Base-by-base conservation (phyloP, 225 moss, liverwort and hornwort genomes). In the Marchantia paleacea region DNA sequence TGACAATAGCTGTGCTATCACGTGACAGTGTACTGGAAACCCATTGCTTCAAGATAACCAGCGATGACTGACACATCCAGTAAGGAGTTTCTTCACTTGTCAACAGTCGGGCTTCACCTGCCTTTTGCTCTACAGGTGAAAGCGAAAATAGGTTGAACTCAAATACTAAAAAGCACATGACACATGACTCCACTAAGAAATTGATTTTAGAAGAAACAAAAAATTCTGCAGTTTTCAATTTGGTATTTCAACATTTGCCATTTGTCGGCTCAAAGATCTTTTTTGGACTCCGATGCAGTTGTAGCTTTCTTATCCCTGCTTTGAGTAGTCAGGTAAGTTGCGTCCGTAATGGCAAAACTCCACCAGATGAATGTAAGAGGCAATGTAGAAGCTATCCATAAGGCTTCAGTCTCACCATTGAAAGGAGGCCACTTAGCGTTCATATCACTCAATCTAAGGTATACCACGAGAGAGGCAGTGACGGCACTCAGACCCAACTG, bases 281-380 rank as follows among this genome's bases (percentile, higher is more conserved):
- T 86, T 66, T 86, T 86, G 47, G 73, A 63, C 7, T 80, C 82
- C 73, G 58, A 28, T 57, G 15, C 54, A n/a, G 39, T 28, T 0
- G 67, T 16, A 19, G 29, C 61, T 55, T 25, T 79, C 11, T 19
- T 55, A 22, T 25, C 39, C 7, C 24, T 79, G 16, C 30, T 82
- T 4, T n/a, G 52, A 26, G 72, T 51, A 6, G 82, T 70, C 53
- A 52, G 60, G 80, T 82, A 69, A 18, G 28, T 67, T 49, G 82
- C 80, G 75, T 87, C 87, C 52, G 14, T 64, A 52, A 30, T 68
- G 28, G 77, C 87, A 52, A 84, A 82, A 64, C 69, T 78, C 87
- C 87, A 87, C 80, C 84, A 80, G 26, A 85, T 12, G 9, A 80
- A 30, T 30, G 82, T 77, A 2, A 82, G 53, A 26, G 75, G 82